These are phyloP conservation scores for Chenopodium suecicum DNA, from an alignment of 148 eudicot species.

Conservation along the genomic window DNA sequence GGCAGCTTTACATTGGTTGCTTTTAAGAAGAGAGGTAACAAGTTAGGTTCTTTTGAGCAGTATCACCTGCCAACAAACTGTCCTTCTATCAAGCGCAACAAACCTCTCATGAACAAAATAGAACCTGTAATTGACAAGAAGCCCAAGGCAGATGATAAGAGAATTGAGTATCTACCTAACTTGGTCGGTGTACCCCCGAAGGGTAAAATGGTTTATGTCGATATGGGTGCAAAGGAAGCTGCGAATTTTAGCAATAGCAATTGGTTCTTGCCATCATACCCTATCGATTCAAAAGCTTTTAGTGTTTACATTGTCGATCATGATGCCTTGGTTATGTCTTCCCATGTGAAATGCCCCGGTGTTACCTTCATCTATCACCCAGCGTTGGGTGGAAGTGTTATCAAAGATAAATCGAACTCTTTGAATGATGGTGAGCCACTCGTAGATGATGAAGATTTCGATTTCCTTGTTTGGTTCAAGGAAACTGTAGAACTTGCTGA, in stretches of 20 bases:
- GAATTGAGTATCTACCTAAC: conserved; percentile 49
- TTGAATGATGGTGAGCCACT: conserved; percentile 43
- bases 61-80: conserved; percentile 59
- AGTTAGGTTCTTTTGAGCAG: conserved; percentile 38
- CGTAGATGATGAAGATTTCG: conserved; percentile 59
- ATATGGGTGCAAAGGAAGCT: conserved; percentile 60
- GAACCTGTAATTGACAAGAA: conserved; percentile 50
- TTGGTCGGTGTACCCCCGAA: conserved; percentile 50
- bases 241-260: conserved; percentile 46
- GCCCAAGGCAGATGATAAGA: conserved; percentile 6
- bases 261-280: conserved; percentile 53
- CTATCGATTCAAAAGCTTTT: conserved; percentile 47
- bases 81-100: conserved; percentile 50
- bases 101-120: conserved; percentile 46
- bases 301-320: conserved; percentile 64
- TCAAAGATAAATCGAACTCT: conserved; percentile 37
- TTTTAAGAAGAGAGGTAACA: conserved; percentile 50
- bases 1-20: conserved; percentile 50
- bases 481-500: conserved; percentile 59
- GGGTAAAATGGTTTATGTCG: conserved; percentile 63
- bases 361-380: conserved; percentile 79
- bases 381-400: conserved; percentile 42
- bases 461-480: conserved; percentile 69
- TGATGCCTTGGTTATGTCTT: conserved; percentile 54
- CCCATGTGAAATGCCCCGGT: conserved; percentile 74